Base-by-base conservation (phyloP, 2,329 filamentous ascomycete genomes). In the Claviceps sp. region DNA sequence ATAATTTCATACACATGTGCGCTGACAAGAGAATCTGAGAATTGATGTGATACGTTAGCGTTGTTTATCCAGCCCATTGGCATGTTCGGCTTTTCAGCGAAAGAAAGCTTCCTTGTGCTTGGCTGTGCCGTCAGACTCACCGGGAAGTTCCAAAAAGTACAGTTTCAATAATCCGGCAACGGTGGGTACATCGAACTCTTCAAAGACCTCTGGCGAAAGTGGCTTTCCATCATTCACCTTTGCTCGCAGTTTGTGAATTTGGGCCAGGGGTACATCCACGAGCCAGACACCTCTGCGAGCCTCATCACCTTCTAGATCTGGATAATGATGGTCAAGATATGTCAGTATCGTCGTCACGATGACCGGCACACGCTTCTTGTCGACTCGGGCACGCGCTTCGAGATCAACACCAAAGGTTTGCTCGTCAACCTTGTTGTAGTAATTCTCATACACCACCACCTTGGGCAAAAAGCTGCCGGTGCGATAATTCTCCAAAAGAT, bases 1-100 rank as follows among this genome's bases (percentile, higher is more conserved):
- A 98, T 84, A 64, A 98, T 97, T 71, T 98, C 94, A 68, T 98
- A 98, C 54, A 98, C 89, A 66, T 97, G 91, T 42, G 89, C 95
- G 52, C 93, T 97, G 56, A 98, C 91, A 56, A 98, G 78, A n/a
- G 93, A 97, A 69, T 98, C 93, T 93, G 59, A 10, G n/a, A 16
- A n/a, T 13, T 17, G 2, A 34, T 17, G 43, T 30, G 16, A 37
- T 19, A 34, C 10, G 16, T 47, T 19, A 17, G 4, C 46, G 2
- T 47, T n/a, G 16, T 3, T 43, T 34, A 11, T 11, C 30, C 10
- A 34, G 30, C 30, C 30, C 30, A 34, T 34, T 34, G 30, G 30
- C 30, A 3, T 34, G 30, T 34, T 34, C 30, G 10, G 30, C 10
- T 11, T 34, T 34, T 34, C 10, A 34, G 30, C 30, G 3, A 34